Evolutionary conservation across 2,329 filamentous ascomycete species (phyloP).

Genomic region (Aspergillus hiratsukae): DNA sequence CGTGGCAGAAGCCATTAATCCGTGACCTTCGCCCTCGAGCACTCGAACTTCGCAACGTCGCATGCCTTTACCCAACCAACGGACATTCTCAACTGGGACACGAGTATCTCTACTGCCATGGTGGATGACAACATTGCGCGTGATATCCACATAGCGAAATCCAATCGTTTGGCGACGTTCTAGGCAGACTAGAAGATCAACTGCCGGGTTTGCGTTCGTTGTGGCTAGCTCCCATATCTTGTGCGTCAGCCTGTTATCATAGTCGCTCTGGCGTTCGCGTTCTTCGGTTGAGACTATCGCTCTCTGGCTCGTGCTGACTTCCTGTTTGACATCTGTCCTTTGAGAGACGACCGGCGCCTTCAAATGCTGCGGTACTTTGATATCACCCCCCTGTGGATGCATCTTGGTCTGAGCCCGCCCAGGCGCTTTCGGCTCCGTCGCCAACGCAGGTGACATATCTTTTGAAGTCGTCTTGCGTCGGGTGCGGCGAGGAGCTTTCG

Average conservation of each 20-base stretch:
- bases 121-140: constrained; percentile 83
- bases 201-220: constrained; percentile 84
- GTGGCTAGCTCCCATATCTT: constrained; percentile 94
- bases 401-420: constrained; percentile 13
- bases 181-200: constrained; percentile 86
- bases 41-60: constrained; percentile 85
- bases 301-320: constrained; percentile 4
- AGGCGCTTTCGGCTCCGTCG: constrained; percentile 49
- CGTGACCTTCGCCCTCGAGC: constrained; percentile 87
- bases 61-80: constrained; percentile 94
- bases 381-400: constrained; percentile 17
- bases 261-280: constrained; percentile 45
- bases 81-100: constrained; percentile 90
- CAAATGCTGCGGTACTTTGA: constrained; percentile 12
- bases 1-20: constrained; percentile 86
- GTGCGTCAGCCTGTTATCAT: constrained; percentile 82
- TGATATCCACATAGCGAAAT: constrained; percentile 96
- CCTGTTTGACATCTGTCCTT: constrained; percentile 11
- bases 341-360: constrained; percentile 16
- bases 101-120: constrained; percentile 87
- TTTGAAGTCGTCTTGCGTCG: constrained; percentile 53
- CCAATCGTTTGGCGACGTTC: constrained; percentile 88
- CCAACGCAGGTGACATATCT: constrained; percentile 34
- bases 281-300: constrained; percentile 24
- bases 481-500: constrained; percentile 57